Percentiles rank a stretch among this genome's conserved stretches.
Evolutionary conservation across 441 rosid species (phyloP).

Genomic region (Eruca vesicaria): DNA sequence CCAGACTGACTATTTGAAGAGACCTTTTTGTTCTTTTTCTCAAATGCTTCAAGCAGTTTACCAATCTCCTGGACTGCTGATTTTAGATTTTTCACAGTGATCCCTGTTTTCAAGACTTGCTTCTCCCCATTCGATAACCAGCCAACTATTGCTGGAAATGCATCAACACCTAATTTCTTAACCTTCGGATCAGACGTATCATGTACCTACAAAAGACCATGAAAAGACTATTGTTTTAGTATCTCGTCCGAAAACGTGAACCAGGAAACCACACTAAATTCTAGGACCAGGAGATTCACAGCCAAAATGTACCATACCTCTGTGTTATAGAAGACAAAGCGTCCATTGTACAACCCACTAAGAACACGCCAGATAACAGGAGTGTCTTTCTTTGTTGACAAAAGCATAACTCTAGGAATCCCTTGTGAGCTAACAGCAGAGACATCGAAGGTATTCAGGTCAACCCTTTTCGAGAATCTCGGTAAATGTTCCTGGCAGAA

Average conservation of each 20-base stretch:
- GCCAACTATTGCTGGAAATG: constrained; percentile 86
- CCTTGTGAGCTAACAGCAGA: constrained; percentile 36
- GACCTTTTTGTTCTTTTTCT: constrained; percentile 64
- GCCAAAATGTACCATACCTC: constrained; percentile 49
- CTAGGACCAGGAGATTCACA: background rate
- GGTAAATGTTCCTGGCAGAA: constrained; percentile 86
- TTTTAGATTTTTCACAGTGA: constrained; percentile 72
- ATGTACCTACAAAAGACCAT: constrained; percentile 49
- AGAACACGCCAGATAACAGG: constrained; percentile 90
- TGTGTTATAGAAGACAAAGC: constrained; percentile 56
- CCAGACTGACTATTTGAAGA: constrained; percentile 43
- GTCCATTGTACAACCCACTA: constrained; percentile 71
- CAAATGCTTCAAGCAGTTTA: constrained; percentile 60
- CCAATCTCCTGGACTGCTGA: constrained; percentile 73
- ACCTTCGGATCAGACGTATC: constrained; percentile 54
- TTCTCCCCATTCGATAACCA: constrained; percentile 85
- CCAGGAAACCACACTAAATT: constrained; percentile 5
- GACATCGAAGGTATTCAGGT: constrained; percentile 43
- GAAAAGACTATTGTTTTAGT: background rate
- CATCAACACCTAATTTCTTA: constrained; percentile 60
- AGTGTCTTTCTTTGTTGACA: constrained; percentile 81
- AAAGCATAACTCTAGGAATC: constrained; percentile 64
- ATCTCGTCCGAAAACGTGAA: background rate
- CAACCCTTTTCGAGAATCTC: constrained; percentile 60
- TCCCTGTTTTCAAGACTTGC: constrained; percentile 61